Percentiles rank a stretch among this genome's conserved stretches.
These are phyloP conservation scores for Coccomyxa subellipsoidea DNA, from an alignment of 163 green algal genomes.

Conservation along the genomic window DNA sequence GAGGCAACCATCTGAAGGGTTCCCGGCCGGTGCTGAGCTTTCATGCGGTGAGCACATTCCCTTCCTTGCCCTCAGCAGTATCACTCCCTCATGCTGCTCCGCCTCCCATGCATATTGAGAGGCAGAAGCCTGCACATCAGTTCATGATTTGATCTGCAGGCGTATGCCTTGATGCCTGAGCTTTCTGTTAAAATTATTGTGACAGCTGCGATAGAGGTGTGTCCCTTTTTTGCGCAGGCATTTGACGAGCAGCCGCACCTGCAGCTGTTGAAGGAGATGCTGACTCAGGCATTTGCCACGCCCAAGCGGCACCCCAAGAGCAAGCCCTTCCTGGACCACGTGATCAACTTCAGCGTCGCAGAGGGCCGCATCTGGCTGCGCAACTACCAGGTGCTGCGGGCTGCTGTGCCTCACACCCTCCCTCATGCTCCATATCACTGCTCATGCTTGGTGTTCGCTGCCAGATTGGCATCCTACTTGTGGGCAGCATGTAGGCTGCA, in stretches of 20 bases:
- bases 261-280: constrained; percentile 92
- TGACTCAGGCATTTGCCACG: constrained; percentile 88
- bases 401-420: no score
- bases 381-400: constrained; percentile 99
- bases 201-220: background rate
- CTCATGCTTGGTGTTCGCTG: no score
- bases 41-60: constrained; percentile 32
- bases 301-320: constrained; percentile 83
- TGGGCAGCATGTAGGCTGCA: no score
- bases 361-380: constrained; percentile 93
- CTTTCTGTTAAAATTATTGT: no score
- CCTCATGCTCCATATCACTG: no score
- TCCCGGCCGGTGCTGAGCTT: constrained; percentile 87
- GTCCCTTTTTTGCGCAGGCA: constrained; percentile 9
- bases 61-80: background rate
- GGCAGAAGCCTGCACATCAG: background rate
- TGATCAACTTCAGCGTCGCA: constrained; percentile 85
- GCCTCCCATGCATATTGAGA: background rate
- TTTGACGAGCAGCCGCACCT: constrained; percentile 89
- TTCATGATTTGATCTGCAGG: no score
- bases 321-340: constrained; percentile 99
- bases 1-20: constrained; percentile 93
- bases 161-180: no score
- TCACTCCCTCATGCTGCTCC: background rate
- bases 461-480: no score